Base-by-base conservation (phyloP, 2,329 filamentous ascomycete species). In the Stemphylium lycopersici region DNA sequence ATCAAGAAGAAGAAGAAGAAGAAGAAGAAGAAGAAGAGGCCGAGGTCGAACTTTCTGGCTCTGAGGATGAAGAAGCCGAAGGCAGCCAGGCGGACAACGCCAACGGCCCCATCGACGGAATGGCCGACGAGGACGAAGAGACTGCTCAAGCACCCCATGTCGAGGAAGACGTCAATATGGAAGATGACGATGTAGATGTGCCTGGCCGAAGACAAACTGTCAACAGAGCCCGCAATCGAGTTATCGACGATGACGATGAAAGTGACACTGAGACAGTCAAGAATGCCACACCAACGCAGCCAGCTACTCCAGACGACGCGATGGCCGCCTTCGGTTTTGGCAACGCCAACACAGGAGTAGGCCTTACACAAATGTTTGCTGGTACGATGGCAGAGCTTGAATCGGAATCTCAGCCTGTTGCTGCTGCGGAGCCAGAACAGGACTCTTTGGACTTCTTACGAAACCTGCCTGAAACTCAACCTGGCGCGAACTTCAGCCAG, bases 341-440 rank as follows among this genome's bases (percentile, higher is more conserved):
- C 6, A 66, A 67, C n/a, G 56, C 62, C n/a, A 55, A 70, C 40
- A 69, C 73, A 36, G 75, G 80, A 5, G 73, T 96, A 37, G 90
- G 91, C 8, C 81, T 96, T 39, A 96, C 91, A 0, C 93, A 96
- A 67, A 93, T 95, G 58, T 97, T 96, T 70, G 90, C 90, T 4
- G 91, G 91, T 11, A 96, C 92, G 1, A 89, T 97, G 86, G 91
- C 90, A 42, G 86, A 84, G 33, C 79, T 80, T 55, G 76, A 82
- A 43, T 71, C 72, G 2, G 74, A 67, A 6, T 61, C 66, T 80
- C 71, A 75, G 13, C 70, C 63, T 43, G 50, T 61, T 38, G 52
- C 62, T 39, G 57, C 48, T 26, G 31, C 58, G 45, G 66, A 77
- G 58, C 43, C 66, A 48, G 76, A 81, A 55, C 74, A 80, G 58